phyloP scores from a whole-genome alignment of 2,329 filamentous ascomycete species.

The Cladosporium colombiae region DNA sequence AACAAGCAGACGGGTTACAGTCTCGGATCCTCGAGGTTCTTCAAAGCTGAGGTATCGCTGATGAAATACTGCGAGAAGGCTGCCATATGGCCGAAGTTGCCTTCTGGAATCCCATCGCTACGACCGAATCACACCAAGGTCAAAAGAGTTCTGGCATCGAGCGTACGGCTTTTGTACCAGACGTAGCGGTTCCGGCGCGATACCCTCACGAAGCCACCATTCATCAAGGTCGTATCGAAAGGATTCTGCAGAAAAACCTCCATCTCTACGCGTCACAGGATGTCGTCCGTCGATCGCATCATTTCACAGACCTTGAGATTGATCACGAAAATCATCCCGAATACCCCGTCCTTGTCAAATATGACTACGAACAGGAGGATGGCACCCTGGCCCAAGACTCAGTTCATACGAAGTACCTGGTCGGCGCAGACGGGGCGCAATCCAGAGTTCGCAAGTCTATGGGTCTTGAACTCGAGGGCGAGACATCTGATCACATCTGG shows the following conservation, averaged over 20 bases:
- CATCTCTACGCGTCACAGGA: background rate
- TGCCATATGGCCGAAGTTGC: constrained; percentile 65
- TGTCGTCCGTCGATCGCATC: background rate
- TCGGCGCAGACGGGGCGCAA: background rate
- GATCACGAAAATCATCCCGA: background rate
- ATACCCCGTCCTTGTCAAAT: background rate
- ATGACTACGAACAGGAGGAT: background rate
- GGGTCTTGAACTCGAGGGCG: background rate
- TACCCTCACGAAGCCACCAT: constrained; percentile 50
- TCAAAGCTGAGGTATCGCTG: constrained; percentile 64
- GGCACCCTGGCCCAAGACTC: background rate
- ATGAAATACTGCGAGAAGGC: constrained; percentile 62
- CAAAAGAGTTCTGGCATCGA: background rate
- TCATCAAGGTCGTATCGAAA: background rate
- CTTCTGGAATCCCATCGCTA: constrained; percentile 54
- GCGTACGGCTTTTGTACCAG: constrained; percentile 46
- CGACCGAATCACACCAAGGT: constrained; percentile 51
- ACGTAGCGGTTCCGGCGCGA: constrained; percentile 59
- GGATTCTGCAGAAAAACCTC: background rate
- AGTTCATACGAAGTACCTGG: background rate
- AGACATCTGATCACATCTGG: constrained; percentile 32
- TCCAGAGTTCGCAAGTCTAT: background rate
- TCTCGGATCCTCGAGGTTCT: constrained; percentile 47
- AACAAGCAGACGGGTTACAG: constrained; percentile 37
- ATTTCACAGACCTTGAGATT: background rate